Base-by-base conservation (phyloP, 495 filamentous ascomycete species). In the Hyphodiscus hymeniophilus region DNA sequence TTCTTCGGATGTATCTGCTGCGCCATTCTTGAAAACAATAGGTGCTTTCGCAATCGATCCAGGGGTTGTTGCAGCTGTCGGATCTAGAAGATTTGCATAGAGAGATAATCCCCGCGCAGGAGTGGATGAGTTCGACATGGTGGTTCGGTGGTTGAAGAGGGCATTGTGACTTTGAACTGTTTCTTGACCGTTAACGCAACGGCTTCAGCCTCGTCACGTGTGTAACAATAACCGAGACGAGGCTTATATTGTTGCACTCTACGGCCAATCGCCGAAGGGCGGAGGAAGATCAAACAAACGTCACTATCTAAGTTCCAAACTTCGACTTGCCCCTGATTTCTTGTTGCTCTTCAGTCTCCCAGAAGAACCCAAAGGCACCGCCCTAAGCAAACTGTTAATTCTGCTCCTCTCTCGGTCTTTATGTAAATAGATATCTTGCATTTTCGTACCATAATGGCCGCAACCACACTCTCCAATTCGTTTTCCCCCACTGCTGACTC, bases 31-130 rank as follows among this genome's bases (percentile, higher is more conserved):
- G 67, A 89, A 94, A 30, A 81, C 71, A n/a, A 92, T 83, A 0
- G 89, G 88, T 4, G 80, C 85, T 46, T 81, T 73, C 12, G 88
- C 87, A 47, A 91, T 85, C 2, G 82, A 80, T 13, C 76, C 76
- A 0, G 77, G 63, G 39, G 67, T 60, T 31, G 76, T 64, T 20
- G 52, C 28, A 20, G 22, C 23, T 17, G 40, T 24, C 8, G 58
- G 47, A 3, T 77, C 71, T 48, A 76, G 70, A 16, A 79, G 66
- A 59, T 77, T 77, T 15, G 75, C 75, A 53, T 79, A 79, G 16
- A 79, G 63, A 13, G 74, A 77, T 51, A 79, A 63, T 43, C 72
- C 16, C 26, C n/a, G 21, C 5, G 16, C 40, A 34, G 51, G 33
- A 34, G 42, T 49, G 1, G 51, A 42, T 17, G 45, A 43, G 47